Percentiles rank a stretch among this genome's conserved stretches.
phyloP scores from a whole-genome alignment of 2,329 filamentous ascomycete genomes.

The Arthrobotrys sphaeroides region DNA sequence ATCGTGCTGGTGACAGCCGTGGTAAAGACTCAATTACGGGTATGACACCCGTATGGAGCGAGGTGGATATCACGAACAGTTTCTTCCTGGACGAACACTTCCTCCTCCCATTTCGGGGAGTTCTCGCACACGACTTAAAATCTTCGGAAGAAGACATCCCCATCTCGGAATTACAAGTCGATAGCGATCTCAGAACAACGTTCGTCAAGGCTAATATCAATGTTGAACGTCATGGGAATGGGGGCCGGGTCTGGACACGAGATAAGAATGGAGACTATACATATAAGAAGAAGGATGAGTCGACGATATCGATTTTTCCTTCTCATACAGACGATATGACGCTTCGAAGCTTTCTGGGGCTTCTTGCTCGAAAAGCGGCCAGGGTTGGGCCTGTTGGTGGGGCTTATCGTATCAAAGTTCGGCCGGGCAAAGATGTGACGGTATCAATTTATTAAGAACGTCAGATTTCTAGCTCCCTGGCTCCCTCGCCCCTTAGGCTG shows the following conservation, averaged over 20 bases:
- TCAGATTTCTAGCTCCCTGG: no score
- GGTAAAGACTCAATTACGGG: neutral
- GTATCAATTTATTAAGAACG: no score
- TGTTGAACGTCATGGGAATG: no score
- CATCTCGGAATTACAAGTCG: neutral
- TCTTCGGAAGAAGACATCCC: neutral
- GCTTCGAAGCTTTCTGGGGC: neutral
- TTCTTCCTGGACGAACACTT: neutral
- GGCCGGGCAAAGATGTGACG: neutral
- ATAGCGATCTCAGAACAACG: conserved; percentile 6
- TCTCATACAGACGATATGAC: conserved; percentile 2
- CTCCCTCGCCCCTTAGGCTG: no score
- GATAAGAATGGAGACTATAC: no score
- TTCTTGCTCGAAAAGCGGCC: neutral
- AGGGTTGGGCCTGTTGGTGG: neutral
- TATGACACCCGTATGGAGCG: neutral
- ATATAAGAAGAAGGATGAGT: no score
- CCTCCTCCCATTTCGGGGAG: neutral
- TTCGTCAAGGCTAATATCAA: neutral
- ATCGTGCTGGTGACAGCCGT: neutral
- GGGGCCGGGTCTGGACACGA: no score
- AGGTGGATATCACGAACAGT: neutral
- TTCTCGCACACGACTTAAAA: neutral
- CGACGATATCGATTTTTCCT: neutral
- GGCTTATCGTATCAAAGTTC: neutral